Evolutionary conservation across 2,329 filamentous ascomycete species (phyloP), one percentile per base, ranked within the genome.

Genomic region (Emydomyces testavorans): DNA sequence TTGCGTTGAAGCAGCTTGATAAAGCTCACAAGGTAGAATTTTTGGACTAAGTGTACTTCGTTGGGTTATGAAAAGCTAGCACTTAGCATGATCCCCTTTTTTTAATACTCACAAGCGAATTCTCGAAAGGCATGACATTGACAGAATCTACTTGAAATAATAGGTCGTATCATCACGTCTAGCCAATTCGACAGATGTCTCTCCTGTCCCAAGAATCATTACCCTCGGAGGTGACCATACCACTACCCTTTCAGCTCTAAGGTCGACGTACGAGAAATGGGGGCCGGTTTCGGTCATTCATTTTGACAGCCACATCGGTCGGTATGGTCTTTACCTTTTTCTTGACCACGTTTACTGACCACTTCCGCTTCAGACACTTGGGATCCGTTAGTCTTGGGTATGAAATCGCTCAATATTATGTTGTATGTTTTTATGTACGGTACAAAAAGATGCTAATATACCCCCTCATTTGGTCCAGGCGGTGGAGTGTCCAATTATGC

Each of bases 1-100:
- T 94, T 15, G 89, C 88, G 0, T 70, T 88, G 45, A 72, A 75
- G 38, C 89, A 94, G 66, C 94, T 94, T 86, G 85, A 78, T 24
- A 78, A 82, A 59, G 87, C 85, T 0, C 88, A 85, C 62, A 70
- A 74, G 10, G 82, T 89, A 65, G 77, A 10, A 4, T 26, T 73
- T 29, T 57, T 64, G 28, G 13, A 15, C 7, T 28, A 4, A 2
- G 4, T 26, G 15, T 20, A 64, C 21, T 23, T 24, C 31, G 8
- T n/a, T n/a, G n/a, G n/a, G n/a, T n/a, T n/a, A n/a, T n/a, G n/a
- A n/a, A n/a, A n/a, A n/a, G n/a, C n/a, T n/a, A n/a, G n/a, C n/a
- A n/a, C n/a, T n/a, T n/a, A n/a, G n/a, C n/a, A n/a, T n/a, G n/a
- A n/a, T n/a, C n/a, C n/a, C n/a, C n/a, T n/a, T n/a, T n/a, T n/a